Base-by-base conservation (phyloP, 2,329 filamentous ascomycete species). In the Xylaria sp. region DNA sequence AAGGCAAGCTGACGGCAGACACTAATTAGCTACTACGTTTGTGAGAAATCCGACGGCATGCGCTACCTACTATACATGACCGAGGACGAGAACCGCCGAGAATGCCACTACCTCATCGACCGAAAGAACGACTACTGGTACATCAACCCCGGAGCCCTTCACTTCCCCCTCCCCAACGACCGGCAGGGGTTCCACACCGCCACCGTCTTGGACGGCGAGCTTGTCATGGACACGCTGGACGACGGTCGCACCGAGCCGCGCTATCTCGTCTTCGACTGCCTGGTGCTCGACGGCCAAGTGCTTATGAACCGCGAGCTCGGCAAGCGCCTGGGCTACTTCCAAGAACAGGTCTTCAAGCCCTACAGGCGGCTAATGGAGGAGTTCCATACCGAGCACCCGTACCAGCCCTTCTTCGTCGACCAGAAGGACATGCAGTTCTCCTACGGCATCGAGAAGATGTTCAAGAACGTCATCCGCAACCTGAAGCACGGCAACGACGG, bases 71-170 rank as follows among this genome's bases (percentile, higher is more conserved):
- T 99, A 73, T 98, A 97, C 84, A 90, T 96, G 73, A 94, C 93
- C 60, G 80, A 84, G 8, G 91, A 91, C 78, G 86, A 90, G 51
- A 79, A 83, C 6, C 84, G 83, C 63, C 73, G 78, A 58, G 94
- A 97, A 79, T 87, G 91, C 28, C 92, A 96, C 78, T 98, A 97
- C 83, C 87, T 99, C 66, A 97, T 99, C 82, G 95, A 99, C 82
- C 94, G 96, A 78, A 97, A 94, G 83, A 98, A 99, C 83, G 94
- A 98, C 80, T 99, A 96, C 84, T 97, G 95, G 88, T 94, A 88
- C 77, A 89, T 98, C 69, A 87, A 88, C 37, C 85, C 87, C 70
- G 84, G 84, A 63, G 87, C 84, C 66, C 86, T 98, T 28, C 94
- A 97, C 80, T 94, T 98, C 74, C 96, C 96, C 0, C 84, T 91